Evolutionary conservation across 768 basidiomycete genomes (phyloP), one percentile per base, ranked within the genome.

Genomic region (Pleurotus djamor): DNA sequence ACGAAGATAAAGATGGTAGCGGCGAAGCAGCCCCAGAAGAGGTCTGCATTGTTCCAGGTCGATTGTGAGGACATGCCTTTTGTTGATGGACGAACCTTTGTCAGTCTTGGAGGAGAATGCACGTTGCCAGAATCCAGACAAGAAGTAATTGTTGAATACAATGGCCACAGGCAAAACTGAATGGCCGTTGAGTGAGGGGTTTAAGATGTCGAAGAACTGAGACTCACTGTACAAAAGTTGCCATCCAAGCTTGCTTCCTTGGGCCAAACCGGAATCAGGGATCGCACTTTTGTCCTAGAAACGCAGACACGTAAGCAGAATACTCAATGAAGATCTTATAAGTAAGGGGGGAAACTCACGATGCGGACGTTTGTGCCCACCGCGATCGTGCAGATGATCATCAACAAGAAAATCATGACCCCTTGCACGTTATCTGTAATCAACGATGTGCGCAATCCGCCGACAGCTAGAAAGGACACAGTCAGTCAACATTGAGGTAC

Each of bases 51-150:
- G 3, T 28, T 28, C 21, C 21, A 28, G 21, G 21, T 28, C 21
- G 3, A 28, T 28, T 3, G 3, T 28, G 21, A 28, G 3, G 21
- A 28, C 21, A 3, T 28, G 21, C 21, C 21, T 1, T 28, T 17
- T 36, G 37, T 1, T 41, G 51, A 17, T 14, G 21, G 21, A 21
- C 41, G 10, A 10, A 56, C 54, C 54, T 41, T 56, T 56, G 33
- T 56, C 54, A 10, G 54, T 56, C 41, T 56, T 56, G 10, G 54
- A 56, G 28, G 54, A 56, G 33, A 56, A 56, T n/a, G 54, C 54
- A 32, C 54, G 54, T n/a, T 56, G 54, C 54, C 54, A 56, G 12
- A 43, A 56, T 8, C 54, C 54, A 21, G 54, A 56, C 14, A 56
- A 28, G 41, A 56, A 56, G 37, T 56, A 56, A 14, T 56, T 56